Conservation (phyloP, 2,329 filamentous ascomycete genomes). For the Penicillium psychrosexuale region DNA sequence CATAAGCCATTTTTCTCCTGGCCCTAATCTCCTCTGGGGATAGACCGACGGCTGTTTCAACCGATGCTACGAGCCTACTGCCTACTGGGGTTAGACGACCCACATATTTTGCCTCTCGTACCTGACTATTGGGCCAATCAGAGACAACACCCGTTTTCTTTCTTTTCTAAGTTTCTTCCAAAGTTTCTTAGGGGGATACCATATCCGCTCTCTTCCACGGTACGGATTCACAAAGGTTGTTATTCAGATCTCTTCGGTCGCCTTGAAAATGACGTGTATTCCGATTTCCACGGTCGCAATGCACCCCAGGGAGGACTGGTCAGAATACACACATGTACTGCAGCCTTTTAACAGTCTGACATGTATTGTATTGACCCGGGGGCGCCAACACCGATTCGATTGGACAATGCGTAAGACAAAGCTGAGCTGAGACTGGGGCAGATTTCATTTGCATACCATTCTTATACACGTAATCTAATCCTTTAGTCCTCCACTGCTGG, state of each 20-base stretch:
- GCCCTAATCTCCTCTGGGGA: not conserved
- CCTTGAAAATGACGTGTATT: slow-evolving; percentile 1
- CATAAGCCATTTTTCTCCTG: not conserved
- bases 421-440: not conserved
- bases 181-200: not conserved
- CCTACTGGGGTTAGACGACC: not conserved
- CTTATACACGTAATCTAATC: not conserved
- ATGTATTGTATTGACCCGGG: not conserved
- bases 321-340: not conserved
- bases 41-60: slow-evolving; percentile 1
- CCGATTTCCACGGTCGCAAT: not conserved
- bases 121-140: not conserved
- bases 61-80: slow-evolving; percentile 1
- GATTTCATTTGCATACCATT: not conserved
- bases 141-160: not conserved
- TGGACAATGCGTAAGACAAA: slow-evolving; percentile 1
- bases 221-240: too few relatives aligned
- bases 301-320: not conserved
- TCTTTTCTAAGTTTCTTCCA: not conserved
- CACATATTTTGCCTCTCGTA: not conserved
- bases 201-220: not conserved
- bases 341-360: slow-evolving; percentile 1
- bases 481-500: not conserved
- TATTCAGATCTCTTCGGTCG: not conserved
- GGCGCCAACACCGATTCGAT: not conserved